phyloP scores from a whole-genome alignment of 2,329 filamentous ascomycete species.

The Sarocladium brachiariae region DNA sequence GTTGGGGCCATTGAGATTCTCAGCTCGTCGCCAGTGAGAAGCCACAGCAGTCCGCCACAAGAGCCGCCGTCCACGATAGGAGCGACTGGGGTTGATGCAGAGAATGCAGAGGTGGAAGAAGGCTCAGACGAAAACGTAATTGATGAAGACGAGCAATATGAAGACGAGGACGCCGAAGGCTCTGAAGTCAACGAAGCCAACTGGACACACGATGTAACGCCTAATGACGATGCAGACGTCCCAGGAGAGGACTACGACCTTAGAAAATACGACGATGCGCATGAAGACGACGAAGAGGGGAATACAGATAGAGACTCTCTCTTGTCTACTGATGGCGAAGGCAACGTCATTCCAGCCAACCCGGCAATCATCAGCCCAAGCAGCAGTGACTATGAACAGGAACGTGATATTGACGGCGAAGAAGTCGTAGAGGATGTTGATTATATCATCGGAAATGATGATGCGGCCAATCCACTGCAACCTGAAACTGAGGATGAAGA shows the following conservation, averaged over 20 bases:
- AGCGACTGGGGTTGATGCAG: not conserved
- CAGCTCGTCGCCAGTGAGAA: conserved; percentile 10
- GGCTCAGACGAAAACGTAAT: not conserved
- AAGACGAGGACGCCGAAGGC: conserved; percentile 11
- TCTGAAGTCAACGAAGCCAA: conserved; percentile 12
- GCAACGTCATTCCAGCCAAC: not conserved
- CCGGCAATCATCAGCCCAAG: not conserved
- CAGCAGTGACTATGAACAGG: conserved; percentile 2
- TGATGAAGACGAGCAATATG: conserved; percentile 5
- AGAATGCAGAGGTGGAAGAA: not conserved
- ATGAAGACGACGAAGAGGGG: conserved; percentile 25
- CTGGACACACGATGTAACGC: conserved; percentile 15
- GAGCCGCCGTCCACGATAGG: not conserved
- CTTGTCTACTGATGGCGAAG: not conserved
- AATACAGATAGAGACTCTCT: conserved; percentile 14
- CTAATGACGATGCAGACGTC: conserved; percentile 21
- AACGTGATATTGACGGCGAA: too few species aligned
- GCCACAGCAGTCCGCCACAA: not conserved
- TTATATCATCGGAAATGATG: too few species aligned
- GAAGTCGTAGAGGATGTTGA: too few species aligned
- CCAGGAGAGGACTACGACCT: conserved; percentile 28
- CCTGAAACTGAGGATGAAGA: conserved; percentile 16
- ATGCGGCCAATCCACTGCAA: not conserved
- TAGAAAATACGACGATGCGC: conserved; percentile 24
- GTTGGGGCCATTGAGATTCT: conserved; percentile 11